Evolutionary conservation across 139 green algal species (phyloP), one percentile per base, ranked within the genome.

Genomic region (Auxenochlorella pyrenoidosa): DNA sequence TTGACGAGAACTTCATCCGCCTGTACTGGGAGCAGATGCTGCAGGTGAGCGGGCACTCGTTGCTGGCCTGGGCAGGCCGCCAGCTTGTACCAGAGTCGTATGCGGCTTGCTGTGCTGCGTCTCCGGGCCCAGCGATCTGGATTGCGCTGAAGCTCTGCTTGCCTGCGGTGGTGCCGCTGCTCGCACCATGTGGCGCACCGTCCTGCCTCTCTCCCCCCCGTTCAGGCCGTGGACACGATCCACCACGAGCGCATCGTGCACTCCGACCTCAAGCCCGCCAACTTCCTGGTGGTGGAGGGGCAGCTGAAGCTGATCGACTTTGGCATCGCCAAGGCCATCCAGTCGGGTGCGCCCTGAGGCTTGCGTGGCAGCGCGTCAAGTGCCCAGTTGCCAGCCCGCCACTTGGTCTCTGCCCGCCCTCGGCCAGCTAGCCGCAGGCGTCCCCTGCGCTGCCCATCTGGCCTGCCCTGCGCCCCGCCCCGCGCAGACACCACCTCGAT

Each of bases 271-370:
- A 99, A 99, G 93, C 97, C 97, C 0, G 97, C 95, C 83, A 98
- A 99, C 93, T 99, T 99, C 90, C 88, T 99, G 77, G 90, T 99
- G 88, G 97, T 99, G 65, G 94, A 98, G 93, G 97, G 97, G 24
- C 92, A 96, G 89, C 95, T 99, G 28, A 99, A 99, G 94, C 96
- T 99, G 13, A 99, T 99, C 72, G 97, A 99, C 90, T 99, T 99
- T 93, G 97, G 97, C 88, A 99, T 99, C 87, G 97, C 97, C 75
- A 98, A 98, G 89, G 92, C 94, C 72, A 99, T 99, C 76, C 89
- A 94, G 71, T 92, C 91, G 15, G 85, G 85, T 88, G 75, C 21
- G 84, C 38, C 54, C 54, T 63, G 54, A 2, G n/a, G n/a, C n/a
- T n/a, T n/a, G n/a, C n/a, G n/a, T n/a, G n/a, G n/a, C n/a, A n/a